These are phyloP conservation scores for Aspergillus cejpii DNA, from an alignment of 2,329 filamentous ascomycete species.

Conservation along the genomic window DNA sequence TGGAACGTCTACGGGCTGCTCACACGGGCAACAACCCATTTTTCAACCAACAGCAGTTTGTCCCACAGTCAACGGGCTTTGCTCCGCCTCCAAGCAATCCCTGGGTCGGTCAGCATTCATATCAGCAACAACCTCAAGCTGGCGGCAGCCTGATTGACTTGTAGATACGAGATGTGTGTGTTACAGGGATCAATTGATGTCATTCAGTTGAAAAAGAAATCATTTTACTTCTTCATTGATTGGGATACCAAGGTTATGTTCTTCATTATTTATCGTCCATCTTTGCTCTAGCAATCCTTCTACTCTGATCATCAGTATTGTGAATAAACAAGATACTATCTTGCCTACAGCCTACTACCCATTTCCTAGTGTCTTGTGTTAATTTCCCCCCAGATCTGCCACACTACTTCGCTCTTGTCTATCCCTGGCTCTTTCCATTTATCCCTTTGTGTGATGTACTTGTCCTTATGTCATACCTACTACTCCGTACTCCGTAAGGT, in stretches of 20 bases:
- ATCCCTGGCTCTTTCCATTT: background rate
- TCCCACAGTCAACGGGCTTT: conserved; percentile 45
- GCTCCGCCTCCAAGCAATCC: conserved; percentile 47
- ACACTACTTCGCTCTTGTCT: background rate
- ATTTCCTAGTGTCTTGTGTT: background rate
- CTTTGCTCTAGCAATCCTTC: background rate
- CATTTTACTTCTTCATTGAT: background rate
- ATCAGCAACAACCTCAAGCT: conserved; percentile 41
- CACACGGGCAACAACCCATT: conserved; percentile 85
- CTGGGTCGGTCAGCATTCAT: conserved; percentile 47
- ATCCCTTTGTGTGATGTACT: conserved; percentile 1
- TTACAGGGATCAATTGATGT: no score
- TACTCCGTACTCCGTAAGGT: background rate
- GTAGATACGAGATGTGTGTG: conserved; percentile 23
- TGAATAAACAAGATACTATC: background rate
- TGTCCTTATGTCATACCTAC: background rate
- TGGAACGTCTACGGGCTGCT: conserved; percentile 60
- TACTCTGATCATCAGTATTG: background rate
- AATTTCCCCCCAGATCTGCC: background rate
- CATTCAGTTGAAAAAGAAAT: background rate
- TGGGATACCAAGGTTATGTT: background rate
- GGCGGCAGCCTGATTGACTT: conserved; percentile 58
- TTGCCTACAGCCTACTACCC: background rate
- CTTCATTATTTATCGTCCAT: background rate
- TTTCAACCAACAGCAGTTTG: conserved; percentile 55